Percentiles rank a stretch among this genome's conserved stretches.
Evolutionary conservation across 495 filamentous ascomycete species (phyloP).

Genomic region (Daldinia bambusicola): DNA sequence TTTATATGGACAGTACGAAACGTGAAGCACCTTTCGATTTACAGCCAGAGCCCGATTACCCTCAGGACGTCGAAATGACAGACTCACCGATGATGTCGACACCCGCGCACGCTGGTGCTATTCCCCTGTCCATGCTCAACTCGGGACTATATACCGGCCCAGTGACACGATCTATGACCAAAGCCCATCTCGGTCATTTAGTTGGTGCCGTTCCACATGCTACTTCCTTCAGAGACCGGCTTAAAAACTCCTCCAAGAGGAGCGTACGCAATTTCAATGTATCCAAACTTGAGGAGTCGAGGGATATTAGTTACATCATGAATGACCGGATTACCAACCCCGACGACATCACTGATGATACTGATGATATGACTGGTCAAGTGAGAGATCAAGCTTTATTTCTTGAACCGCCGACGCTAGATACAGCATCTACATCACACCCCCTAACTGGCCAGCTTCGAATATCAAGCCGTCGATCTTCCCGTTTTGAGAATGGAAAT

Average conservation of each 20-base stretch:
- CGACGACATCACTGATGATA: background rate
- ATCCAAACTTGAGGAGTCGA: slow-evolving; percentile 30
- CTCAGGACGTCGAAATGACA: slow-evolving; percentile 23
- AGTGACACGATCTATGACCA: slow-evolving; percentile 36
- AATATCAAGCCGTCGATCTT: slow-evolving; percentile 13
- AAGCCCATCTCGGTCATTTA: background rate
- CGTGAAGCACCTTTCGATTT: background rate
- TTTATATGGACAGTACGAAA: background rate
- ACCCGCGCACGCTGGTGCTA: slow-evolving; percentile 1
- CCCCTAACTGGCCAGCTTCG: slow-evolving; percentile 22
- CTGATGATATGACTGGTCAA: background rate
- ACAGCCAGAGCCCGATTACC: background rate
- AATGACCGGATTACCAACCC: background rate
- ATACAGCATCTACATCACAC: background rate
- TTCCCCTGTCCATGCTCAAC: background rate
- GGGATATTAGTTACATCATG: slow-evolving; percentile 13
- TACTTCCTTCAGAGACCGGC: slow-evolving; percentile 14
- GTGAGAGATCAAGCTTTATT: slow-evolving; percentile 1
- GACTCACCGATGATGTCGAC: slow-evolving; percentile 25
- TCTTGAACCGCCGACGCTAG: slow-evolving; percentile 7
- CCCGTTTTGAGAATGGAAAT: slow-evolving; percentile 9
- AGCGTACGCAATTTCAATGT: background rate
- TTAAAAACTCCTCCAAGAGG: slow-evolving; percentile 25
- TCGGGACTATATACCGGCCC: slow-evolving; percentile 15
- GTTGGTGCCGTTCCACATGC: background rate